Conservation (phyloP, 257 asterid genomes). For the Verbascum thapsus region DNA sequence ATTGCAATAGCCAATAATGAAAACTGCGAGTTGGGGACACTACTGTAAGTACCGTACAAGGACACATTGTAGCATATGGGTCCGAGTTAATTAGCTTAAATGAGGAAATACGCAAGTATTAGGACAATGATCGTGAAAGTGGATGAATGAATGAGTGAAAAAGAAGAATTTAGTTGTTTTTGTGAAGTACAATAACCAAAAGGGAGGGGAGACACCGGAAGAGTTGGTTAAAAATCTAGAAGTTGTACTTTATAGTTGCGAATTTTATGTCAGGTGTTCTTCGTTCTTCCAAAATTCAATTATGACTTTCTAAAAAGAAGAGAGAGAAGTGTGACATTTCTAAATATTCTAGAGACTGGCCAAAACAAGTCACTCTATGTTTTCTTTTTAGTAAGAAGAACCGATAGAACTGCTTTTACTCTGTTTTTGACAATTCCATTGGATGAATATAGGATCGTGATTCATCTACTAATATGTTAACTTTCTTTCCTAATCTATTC, state of each 20-base stretch:
- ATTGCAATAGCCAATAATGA: neutral
- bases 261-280: constrained; percentile 12
- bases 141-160: neutral
- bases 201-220: neutral
- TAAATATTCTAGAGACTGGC: neutral
- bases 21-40: neutral
- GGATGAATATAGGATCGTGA: neutral
- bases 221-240: constrained; percentile 6
- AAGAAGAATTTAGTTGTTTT: constrained; percentile 16
- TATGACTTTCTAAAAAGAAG: no score
- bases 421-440: constrained; percentile 3
- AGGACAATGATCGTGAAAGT: neutral
- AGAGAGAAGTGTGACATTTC: no score
- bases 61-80: constrained; percentile 1
- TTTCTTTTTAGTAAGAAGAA: no score
- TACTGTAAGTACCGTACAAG: neutral
- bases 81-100: constrained; percentile 8
- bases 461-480: no score
- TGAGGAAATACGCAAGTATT: neutral
- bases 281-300: constrained; percentile 10
- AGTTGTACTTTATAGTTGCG: constrained; percentile 1
- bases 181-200: no score
- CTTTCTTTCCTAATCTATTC: neutral
- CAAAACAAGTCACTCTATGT: constrained; percentile 1
- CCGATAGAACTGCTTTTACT: neutral